Conservation (phyloP, 75 land plant species). For the Sequoia sempervirens region DNA sequence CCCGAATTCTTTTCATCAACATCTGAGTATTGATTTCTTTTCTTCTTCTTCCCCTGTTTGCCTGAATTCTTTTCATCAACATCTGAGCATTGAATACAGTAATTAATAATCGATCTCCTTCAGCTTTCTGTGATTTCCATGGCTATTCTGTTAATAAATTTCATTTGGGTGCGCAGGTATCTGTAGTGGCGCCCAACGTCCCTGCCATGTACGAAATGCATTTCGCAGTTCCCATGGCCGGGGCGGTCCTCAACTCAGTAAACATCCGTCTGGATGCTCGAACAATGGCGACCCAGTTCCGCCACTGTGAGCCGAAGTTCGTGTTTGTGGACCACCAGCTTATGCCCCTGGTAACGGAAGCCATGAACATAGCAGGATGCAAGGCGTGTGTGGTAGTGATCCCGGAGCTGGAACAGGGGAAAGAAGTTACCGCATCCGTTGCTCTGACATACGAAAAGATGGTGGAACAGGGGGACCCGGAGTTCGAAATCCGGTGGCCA, state of each 20-base stretch:
- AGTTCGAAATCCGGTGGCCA: slow-evolving; percentile 46
- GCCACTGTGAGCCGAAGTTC: slow-evolving; percentile 46
- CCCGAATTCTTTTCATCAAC: background rate
- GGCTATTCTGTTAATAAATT: background rate
- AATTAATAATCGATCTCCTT: background rate
- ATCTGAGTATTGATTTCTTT: too few species aligned
- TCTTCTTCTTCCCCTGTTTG: too few species aligned
- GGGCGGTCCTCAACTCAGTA: slow-evolving; percentile 60
- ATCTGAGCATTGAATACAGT: background rate
- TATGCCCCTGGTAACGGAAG: slow-evolving; percentile 23
- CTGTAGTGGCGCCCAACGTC: slow-evolving; percentile 68
- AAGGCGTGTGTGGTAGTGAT: slow-evolving; percentile 27
- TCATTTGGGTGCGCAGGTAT: slow-evolving; percentile 24
- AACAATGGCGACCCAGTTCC: slow-evolving; percentile 50
- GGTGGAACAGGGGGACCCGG: slow-evolving; percentile 41
- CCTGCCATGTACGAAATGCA: slow-evolving; percentile 90
- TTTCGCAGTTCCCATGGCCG: slow-evolving; percentile 80
- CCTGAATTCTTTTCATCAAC: background rate
- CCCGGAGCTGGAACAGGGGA: slow-evolving; percentile 18
- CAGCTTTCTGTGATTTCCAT: background rate
- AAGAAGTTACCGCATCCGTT: background rate
- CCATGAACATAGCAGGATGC: slow-evolving; percentile 15
- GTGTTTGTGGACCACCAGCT: slow-evolving; percentile 48
- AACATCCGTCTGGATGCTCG: slow-evolving; percentile 66
- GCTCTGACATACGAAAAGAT: slow-evolving; percentile 51